phyloP scores from a whole-genome alignment of 805 yeast species.

The Saturnispora silvae region DNA sequence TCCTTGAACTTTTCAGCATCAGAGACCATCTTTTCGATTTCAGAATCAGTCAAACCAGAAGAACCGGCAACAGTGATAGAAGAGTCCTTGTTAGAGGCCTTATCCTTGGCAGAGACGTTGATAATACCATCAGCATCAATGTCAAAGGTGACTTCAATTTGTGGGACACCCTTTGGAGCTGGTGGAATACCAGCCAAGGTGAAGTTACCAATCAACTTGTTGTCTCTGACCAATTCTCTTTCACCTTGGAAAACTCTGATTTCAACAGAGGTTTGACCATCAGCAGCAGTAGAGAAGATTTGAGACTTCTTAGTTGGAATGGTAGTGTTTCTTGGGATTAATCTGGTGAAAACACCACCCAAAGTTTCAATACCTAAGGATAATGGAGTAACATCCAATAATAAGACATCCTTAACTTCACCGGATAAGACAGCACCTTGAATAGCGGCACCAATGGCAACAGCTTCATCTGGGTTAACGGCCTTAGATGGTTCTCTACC shows the following conservation, averaged over 20 bases:
- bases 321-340: constrained; percentile 88
- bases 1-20: constrained; percentile 58
- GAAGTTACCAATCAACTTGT: constrained; percentile 95
- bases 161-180: constrained; percentile 91
- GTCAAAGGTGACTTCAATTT: constrained; percentile 90
- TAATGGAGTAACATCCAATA: constrained; percentile 77
- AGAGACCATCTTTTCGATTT: constrained; percentile 49
- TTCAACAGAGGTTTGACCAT: constrained; percentile 94
- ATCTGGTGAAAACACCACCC: constrained; percentile 94
- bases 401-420: constrained; percentile 65
- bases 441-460: constrained; percentile 82
- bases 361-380: constrained; percentile 94
- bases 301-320: constrained; percentile 95
- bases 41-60: constrained; percentile 59
- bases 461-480: constrained; percentile 90
- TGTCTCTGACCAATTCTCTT: constrained; percentile 96
- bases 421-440: constrained; percentile 84
- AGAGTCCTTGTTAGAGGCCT: constrained; percentile 67
- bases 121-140: constrained; percentile 92
- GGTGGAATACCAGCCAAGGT: constrained; percentile 92
- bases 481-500: constrained; percentile 56
- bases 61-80: constrained; percentile 65
- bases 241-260: constrained; percentile 99
- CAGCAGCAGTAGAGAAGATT: constrained; percentile 91
- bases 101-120: constrained; percentile 73